Evolutionary conservation across 371 early-diverging fungal species (phyloP), one percentile per base, ranked within the genome.

Genomic region (Rhizopus microsporus): DNA sequence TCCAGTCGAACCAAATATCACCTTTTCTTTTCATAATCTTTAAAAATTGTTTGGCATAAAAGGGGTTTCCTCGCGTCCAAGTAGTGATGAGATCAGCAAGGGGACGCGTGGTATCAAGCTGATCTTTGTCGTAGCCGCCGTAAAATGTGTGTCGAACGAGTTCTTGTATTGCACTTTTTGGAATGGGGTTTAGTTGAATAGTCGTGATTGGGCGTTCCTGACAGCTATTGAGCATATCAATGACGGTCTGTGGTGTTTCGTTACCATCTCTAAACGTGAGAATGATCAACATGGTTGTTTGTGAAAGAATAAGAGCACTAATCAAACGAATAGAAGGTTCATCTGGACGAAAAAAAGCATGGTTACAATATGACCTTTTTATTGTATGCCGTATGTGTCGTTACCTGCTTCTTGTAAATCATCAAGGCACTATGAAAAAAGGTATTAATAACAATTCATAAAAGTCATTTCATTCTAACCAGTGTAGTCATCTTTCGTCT

Each of bases 351-450:
- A 39, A 50, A 33, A 49, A 45, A 38, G 3, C 12, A 31, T 56
- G 4, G 10, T 40, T 32, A 30, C 17, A 5, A 6, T 54, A 54
- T 43, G 15, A 17, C 4, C 9, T 7, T 49, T 49, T n/a, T 4
- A 23, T 46, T 23, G 5, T 43, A 6, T 43, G 2, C 31, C 9
- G 49, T 17, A 17, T 40, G 1, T 54, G 30, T 37, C 44, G 56
- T 55, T 44, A 71, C 75, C 75, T 57, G 78, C 78, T 70, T 77
- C 74, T 54, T 74, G 74, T 29, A 77, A 45, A 68, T 77, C 78
- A 65, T 77, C 78, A 29, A 77, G 42, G 13, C 71, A 77, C 77
- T 77, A 61, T 30, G 17, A 37, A 49, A 37, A 30, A 31, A 7
- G 40, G 12, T 15, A 43, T 30, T 16, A 5, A 23, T 7, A 47